These are phyloP conservation scores for Fagopyrum tataricum DNA, from an alignment of 148 eudicot species.

Conservation along the genomic window DNA sequence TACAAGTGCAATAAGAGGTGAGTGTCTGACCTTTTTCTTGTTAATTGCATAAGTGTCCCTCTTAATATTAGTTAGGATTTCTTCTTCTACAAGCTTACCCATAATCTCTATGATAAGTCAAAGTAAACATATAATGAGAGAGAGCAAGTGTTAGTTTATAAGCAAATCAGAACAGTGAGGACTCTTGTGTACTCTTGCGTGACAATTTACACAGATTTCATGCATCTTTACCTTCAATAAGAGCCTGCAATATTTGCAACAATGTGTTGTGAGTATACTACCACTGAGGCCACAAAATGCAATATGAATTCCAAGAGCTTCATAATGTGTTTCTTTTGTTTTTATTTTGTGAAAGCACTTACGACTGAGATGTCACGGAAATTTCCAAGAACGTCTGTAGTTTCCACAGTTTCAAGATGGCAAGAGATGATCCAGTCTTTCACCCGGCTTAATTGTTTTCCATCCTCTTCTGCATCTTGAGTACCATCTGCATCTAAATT, in stretches of 20 bases:
- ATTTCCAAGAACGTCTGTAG: conserved; percentile 62
- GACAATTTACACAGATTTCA: conserved; percentile 1
- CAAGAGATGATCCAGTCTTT: conserved; percentile 74
- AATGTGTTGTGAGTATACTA: conserved; percentile 10
- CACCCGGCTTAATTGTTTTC: conserved; percentile 57
- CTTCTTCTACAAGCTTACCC: conserved; percentile 72
- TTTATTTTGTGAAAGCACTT: conserved; percentile 9
- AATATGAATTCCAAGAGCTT: not conserved
- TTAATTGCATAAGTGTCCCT: conserved; percentile 45
- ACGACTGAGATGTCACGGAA: conserved; percentile 87
- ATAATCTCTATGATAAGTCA: conserved; percentile 56
- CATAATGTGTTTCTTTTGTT: not conserved
- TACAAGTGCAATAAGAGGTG: not conserved
- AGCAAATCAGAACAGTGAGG: not conserved
- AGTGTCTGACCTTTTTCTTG: conserved; percentile 51
- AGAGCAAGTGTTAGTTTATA: not conserved
- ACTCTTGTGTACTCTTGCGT: not conserved
- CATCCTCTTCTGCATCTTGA: conserved; percentile 87
- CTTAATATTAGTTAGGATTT: conserved; percentile 42
- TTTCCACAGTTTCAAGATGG: conserved; percentile 53
- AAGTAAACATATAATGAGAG: not conserved
- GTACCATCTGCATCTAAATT: conserved; percentile 53
- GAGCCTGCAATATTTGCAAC: conserved; percentile 46
- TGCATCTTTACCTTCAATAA: conserved; percentile 65
- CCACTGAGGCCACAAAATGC: not conserved